Evolutionary conservation across 2,329 filamentous ascomycete species (phyloP).

Genomic region (Xylaria sp.): DNA sequence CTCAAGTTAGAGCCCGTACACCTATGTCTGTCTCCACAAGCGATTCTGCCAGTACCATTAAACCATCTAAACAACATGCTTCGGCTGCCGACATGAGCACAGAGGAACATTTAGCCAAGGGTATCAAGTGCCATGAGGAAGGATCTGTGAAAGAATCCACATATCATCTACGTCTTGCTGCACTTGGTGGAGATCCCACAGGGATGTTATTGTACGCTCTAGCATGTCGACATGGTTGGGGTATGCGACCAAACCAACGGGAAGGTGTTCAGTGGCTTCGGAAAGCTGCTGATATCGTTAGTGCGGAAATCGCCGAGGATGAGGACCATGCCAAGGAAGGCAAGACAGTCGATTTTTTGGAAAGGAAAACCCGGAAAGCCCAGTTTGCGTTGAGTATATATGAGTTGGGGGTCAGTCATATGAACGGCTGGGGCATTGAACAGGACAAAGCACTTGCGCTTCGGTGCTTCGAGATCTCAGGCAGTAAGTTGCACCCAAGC

Average conservation of each 20-base stretch:
- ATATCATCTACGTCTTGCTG: conserved; percentile 90
- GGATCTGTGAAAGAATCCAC: conserved; percentile 92
- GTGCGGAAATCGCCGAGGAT: conserved; percentile 82
- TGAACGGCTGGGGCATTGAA: conserved; percentile 97
- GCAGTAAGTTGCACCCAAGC: conserved; percentile 61
- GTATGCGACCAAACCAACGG: conserved; percentile 87
- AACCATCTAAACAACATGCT: conserved; percentile 50
- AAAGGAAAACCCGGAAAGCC: conserved; percentile 83
- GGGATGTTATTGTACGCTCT: conserved; percentile 96
- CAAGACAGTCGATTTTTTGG: conserved; percentile 67
- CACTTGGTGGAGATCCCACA: conserved; percentile 82
- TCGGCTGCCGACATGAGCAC: conserved; percentile 72
- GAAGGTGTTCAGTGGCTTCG: conserved; percentile 93
- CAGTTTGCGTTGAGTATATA: conserved; percentile 97
- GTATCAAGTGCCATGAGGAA: conserved; percentile 86
- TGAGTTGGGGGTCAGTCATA: conserved; percentile 92
- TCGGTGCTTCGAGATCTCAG: conserved; percentile 95
- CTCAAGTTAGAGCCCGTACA: conserved; percentile 48
- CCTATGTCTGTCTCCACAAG: conserved; percentile 57
- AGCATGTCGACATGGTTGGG: conserved; percentile 96
- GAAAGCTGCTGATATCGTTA: conserved; percentile 84
- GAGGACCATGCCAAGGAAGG: conserved; percentile 69
- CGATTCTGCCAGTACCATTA: conserved; percentile 62
- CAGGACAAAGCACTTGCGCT: conserved; percentile 88
- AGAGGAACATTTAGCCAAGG: conserved; percentile 89